Conservation (phyloP, 2,329 filamentous ascomycete species). For the Sclerotinia sclerotiorum region DNA sequence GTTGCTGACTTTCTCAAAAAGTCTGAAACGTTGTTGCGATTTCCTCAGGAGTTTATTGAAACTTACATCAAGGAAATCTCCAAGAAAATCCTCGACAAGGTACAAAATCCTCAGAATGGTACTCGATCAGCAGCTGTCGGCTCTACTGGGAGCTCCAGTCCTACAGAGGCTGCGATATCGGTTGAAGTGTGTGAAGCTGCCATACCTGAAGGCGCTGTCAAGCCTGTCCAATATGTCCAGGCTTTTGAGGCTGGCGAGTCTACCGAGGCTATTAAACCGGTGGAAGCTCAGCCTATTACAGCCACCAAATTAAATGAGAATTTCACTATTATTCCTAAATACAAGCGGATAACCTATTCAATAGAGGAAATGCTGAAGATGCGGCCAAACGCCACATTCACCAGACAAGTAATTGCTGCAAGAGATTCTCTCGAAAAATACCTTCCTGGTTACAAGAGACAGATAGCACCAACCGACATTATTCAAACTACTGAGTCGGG, state of each 20-base stretch:
- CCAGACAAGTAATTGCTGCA: not conserved
- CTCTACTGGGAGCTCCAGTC: not conserved
- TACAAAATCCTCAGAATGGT: constrained; percentile 16
- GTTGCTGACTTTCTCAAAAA: constrained; percentile 11
- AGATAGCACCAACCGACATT: not conserved
- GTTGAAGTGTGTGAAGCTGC: not conserved
- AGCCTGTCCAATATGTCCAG: not conserved
- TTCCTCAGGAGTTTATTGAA: constrained; percentile 6
- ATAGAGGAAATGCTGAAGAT: constrained; percentile 4
- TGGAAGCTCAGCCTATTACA: not conserved
- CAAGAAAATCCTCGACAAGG: constrained; percentile 20
- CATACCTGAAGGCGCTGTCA: not conserved
- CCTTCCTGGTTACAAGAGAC: not conserved
- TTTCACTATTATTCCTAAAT: not conserved
- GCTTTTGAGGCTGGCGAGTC: not conserved
- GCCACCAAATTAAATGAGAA: not conserved
- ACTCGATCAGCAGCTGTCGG: not conserved
- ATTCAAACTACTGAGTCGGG: not conserved
- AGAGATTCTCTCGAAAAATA: constrained; percentile 11
- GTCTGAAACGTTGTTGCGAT: constrained; percentile 12
- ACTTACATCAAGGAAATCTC: constrained; percentile 18
- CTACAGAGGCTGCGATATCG: not conserved
- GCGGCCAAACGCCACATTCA: constrained; percentile 14
- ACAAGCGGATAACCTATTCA: constrained; percentile 9
- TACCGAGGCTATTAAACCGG: not conserved